Percentiles rank a stretch among this genome's conserved stretches.
phyloP scores from a whole-genome alignment of 2,329 filamentous ascomycete species.

The Diplocarpon mali region DNA sequence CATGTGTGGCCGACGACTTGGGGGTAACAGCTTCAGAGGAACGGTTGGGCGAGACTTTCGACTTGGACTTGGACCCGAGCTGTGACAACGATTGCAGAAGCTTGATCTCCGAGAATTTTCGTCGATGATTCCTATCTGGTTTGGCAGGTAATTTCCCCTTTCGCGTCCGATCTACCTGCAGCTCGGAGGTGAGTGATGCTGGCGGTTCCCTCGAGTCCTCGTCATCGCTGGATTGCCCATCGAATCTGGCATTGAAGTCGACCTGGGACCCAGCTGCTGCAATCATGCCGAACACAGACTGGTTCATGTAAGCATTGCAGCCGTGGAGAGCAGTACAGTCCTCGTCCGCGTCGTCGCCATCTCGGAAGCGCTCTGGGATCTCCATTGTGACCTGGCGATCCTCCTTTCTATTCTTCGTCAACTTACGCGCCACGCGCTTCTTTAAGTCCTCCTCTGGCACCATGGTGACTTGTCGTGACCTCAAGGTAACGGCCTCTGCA shows the following conservation, averaged over 20 bases:
- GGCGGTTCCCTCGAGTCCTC: conserved; percentile 21
- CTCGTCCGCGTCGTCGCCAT: conserved; percentile 47
- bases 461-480: conserved; percentile 16
- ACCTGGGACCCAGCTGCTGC: conserved; percentile 75
- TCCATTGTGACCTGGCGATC: conserved; percentile 35
- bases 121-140: conserved; percentile 39
- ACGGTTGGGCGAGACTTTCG: conserved; percentile 26
- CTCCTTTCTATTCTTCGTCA: conserved; percentile 33
- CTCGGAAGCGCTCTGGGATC: conserved; percentile 45
- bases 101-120: conserved; percentile 53
- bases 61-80: conserved; percentile 31
- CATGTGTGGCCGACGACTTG: conserved; percentile 28
- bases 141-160: conserved; percentile 28
- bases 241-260: conserved; percentile 73
- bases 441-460: conserved; percentile 32
- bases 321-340: conserved; percentile 47
- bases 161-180: conserved; percentile 17
- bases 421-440: conserved; percentile 31
- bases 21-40: conserved; percentile 25
- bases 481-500: too few relatives aligned
- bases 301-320: conserved; percentile 55
- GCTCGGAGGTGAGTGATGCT: conserved; percentile 12
- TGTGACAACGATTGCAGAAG: conserved; percentile 55
- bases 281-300: conserved; percentile 88
- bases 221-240: conserved; percentile 70